Evolutionary conservation across 106 monocot genomes (phyloP).

Genomic region (Dendrobium nobile): DNA sequence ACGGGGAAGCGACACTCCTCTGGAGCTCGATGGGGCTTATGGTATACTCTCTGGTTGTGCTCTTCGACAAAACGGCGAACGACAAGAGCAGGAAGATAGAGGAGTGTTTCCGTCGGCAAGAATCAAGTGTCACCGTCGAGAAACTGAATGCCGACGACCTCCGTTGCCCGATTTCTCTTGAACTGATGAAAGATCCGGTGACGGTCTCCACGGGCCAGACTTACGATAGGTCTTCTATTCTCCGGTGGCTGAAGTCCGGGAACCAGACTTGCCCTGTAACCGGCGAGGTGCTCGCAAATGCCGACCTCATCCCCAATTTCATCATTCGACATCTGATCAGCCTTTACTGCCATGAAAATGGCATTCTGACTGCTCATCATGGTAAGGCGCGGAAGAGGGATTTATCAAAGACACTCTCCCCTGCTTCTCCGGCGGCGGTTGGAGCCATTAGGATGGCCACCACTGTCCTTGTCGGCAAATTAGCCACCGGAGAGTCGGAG

Average conservation of each 20-base stretch:
- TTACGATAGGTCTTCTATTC: conserved; percentile 76
- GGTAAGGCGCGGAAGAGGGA: conserved; percentile 12
- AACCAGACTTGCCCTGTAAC: conserved; percentile 70
- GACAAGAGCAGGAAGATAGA: not conserved
- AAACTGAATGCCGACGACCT: conserved; percentile 36
- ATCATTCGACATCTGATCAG: conserved; percentile 38
- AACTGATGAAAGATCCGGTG: conserved; percentile 83
- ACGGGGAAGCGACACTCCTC: conserved; percentile 27
- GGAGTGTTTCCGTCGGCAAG: not conserved
- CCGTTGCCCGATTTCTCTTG: conserved; percentile 78
- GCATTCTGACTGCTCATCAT: conserved; percentile 14
- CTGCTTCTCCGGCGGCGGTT: conserved; percentile 22
- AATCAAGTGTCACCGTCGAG: not conserved
- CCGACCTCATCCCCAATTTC: conserved; percentile 55
- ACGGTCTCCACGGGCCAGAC: conserved; percentile 81
- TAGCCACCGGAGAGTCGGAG: conserved; percentile 20
- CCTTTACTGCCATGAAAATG: conserved; percentile 22
- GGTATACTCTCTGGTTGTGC: conserved; percentile 48
- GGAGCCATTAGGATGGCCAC: conserved; percentile 39
- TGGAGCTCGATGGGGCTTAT: conserved; percentile 51
- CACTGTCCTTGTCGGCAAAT: conserved; percentile 25
- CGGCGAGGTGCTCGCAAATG: conserved; percentile 36
- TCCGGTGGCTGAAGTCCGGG: conserved; percentile 58
- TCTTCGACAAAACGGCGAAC: conserved; percentile 31
- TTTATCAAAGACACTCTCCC: conserved; percentile 14